These are phyloP conservation scores for Fraxinus velutina DNA, from an alignment of 305 asterid species.

Conservation along the genomic window DNA sequence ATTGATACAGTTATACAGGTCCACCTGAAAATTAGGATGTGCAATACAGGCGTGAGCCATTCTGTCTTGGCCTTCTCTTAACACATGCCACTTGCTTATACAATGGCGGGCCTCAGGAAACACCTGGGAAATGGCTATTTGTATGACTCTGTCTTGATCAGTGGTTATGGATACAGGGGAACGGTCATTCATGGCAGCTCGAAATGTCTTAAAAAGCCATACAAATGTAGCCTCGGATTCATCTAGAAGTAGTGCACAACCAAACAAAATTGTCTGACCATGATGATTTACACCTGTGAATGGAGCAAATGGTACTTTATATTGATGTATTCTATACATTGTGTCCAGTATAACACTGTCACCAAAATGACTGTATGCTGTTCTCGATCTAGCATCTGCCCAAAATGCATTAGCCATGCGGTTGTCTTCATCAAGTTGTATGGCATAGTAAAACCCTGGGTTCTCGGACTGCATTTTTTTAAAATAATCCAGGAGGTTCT, in stretches of 20 bases:
- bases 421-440: constrained; percentile 83
- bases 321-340: constrained; percentile 54
- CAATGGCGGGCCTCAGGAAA: constrained; percentile 66
- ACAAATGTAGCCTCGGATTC: constrained; percentile 76
- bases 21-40: constrained; percentile 69
- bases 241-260: constrained; percentile 73
- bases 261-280: constrained; percentile 73
- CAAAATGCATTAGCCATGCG: constrained; percentile 83
- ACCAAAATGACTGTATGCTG: constrained; percentile 69
- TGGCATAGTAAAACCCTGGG: constrained; percentile 84
- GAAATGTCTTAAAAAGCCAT: constrained; percentile 82
- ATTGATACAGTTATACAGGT: constrained; percentile 72
- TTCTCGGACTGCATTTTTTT: constrained; percentile 88
- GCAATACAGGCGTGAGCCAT: constrained; percentile 57
- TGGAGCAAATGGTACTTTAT: constrained; percentile 68
- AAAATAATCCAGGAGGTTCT: constrained; percentile 81
- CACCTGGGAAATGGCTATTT: constrained; percentile 56
- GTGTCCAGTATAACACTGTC: constrained; percentile 74
- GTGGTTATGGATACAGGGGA: constrained; percentile 66
- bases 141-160: constrained; percentile 57
- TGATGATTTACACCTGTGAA: constrained; percentile 90
- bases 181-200: constrained; percentile 64
- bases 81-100: constrained; percentile 68
- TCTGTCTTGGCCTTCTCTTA: constrained; percentile 70
- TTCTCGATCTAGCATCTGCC: constrained; percentile 86